Base-by-base conservation (phyloP, 768 basidiomycete genomes). In the Hysterangium stoloniferum region DNA sequence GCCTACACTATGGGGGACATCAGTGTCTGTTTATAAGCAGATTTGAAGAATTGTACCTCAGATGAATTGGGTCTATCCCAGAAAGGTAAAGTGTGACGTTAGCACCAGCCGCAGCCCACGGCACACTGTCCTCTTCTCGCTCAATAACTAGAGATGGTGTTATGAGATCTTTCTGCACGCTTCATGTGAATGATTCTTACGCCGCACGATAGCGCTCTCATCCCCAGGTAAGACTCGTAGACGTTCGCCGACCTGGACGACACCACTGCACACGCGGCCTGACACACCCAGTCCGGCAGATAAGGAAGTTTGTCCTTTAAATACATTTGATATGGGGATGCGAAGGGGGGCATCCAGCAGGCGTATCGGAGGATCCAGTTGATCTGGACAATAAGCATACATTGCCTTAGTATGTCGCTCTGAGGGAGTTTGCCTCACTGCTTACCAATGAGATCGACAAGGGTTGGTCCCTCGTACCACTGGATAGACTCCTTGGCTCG, bases 311-410 rank as follows among this genome's bases (percentile, higher is more conserved):
- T 85, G 84, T 3, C 88, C 86, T 65, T 84, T 94, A 74, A 95
- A 98, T 3, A 98, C 89, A 62, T 99, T 98, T 11, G 92, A 86
- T 19, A 98, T 78, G 0, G 96, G 96, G 38, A 97, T 73, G 32
- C 96, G 79, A 20, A 95, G 65, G 0, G 94, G 84, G 0, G 80
- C 74, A 3, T 74, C 71, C 41, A 94, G 81, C 46, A 92, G 84
- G 40, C 94, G 75, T 6, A 69, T 60, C 0, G 94, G 94, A 0
- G 92, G 88, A 52, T 88, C 86, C 35, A 96, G 66, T 52, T 75
- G 68, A 67, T 96, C 93, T 92, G 53, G 38, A n/a, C n/a, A n/a
- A n/a, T n/a, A n/a, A n/a, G n/a, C n/a, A n/a, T n/a, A n/a, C n/a
- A n/a, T n/a, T n/a, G n/a, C n/a, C n/a, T n/a, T n/a, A n/a, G n/a